Conservation (phyloP, 225 moss, liverwort and hornwort species). For the Climacium dendroides region DNA sequence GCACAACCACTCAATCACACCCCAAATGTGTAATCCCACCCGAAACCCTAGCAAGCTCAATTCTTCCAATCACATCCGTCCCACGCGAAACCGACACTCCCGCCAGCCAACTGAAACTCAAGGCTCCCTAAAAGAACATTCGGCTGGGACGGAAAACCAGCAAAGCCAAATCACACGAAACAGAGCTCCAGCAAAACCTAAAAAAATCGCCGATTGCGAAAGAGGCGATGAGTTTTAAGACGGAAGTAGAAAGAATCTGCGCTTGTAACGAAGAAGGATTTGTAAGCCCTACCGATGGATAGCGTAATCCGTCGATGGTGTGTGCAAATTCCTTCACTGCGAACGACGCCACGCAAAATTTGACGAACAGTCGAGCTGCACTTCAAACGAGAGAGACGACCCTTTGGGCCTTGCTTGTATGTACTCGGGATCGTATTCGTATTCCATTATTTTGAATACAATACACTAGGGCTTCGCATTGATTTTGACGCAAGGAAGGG, state of each 20-base stretch:
- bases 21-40: neutral
- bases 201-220: neutral
- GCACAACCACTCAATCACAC: neutral
- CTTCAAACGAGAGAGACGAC: neutral
- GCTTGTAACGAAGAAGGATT: neutral
- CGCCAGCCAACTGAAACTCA: neutral
- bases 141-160: neutral
- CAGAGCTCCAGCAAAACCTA: neutral
- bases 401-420: neutral
- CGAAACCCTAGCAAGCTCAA: neutral
- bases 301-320: neutral
- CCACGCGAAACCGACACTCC: neutral
- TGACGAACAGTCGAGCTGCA: constrained; percentile 4
- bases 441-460: neutral
- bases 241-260: neutral
- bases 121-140: neutral
- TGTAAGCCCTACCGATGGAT: neutral
- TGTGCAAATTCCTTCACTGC: neutral
- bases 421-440: neutral
- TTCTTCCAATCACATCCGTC: neutral
- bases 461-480: neutral
- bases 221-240: neutral
- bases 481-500: neutral
- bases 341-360: neutral
- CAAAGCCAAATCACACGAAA: neutral